Base-by-base conservation (phyloP, 2,329 filamentous ascomycete species). In the Fonsecaea nubica region DNA sequence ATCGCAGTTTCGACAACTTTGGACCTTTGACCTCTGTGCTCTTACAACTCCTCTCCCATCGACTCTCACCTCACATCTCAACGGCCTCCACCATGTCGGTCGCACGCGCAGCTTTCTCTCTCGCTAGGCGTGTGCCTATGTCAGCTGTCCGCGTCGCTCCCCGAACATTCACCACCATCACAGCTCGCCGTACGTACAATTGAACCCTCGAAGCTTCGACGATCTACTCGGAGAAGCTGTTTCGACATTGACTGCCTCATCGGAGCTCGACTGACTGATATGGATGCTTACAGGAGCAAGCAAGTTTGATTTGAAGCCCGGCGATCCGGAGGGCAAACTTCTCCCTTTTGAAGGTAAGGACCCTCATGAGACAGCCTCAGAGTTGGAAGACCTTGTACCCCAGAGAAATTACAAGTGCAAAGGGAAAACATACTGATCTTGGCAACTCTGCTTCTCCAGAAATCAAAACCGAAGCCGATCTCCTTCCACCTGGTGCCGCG, bases 401-500 rank as follows among this genome's bases (percentile, higher is more conserved):
- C 25, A 13, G 8, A n/a, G 18, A 21, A 50, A 21, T 25, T 2
- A 25, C 45, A 50, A 9, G 50, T 53, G 13, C 53, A 63, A 42
- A 36, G 32, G 54, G 13, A 59, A 61, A 58, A 35, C 63, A 55
- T 38, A 55, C 57, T 69, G 32, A 62, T 32, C 25, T 48, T 48
- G 52, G 13, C 40, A 42, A 50, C 21, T 25, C 18, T 25, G 21
- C 72, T 71, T 74, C 74, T 71, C 75, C 80, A 99, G 95, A 98
- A 76, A 87, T 99, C 83, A 90, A 90, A 84, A 82, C 78, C 72
- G 87, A 90, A 73, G 86, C 88, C n/a, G 95, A 99, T 81, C 91
- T 99, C 67, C 74, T 96, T 72, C 87, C 90, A 71, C 91, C 92
- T 38, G 95, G 95, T 84, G 93, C 91, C 75, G 81, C 87, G 75